phyloP scores from a whole-genome alignment of 2,329 filamentous ascomycete genomes.

The Botrytis galanthina region DNA sequence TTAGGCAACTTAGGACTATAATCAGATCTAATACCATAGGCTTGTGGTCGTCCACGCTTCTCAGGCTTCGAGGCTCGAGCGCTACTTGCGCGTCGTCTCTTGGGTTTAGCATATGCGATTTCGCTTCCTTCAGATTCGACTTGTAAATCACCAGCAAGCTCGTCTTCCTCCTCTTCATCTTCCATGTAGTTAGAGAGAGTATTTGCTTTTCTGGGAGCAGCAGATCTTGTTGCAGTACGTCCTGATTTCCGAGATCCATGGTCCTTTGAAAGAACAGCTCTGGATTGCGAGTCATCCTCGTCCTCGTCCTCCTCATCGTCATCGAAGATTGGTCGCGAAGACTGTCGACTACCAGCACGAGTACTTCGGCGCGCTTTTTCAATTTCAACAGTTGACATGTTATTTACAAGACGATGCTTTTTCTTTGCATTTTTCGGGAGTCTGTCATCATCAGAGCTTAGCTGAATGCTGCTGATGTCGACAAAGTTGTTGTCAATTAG shows the following conservation, averaged over 20 bases:
- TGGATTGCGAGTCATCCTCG: constrained; percentile 18
- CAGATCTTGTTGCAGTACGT: constrained; percentile 29
- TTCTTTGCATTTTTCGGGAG: constrained; percentile 24
- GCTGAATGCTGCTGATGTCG: constrained; percentile 22
- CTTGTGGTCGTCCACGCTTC: constrained; percentile 21
- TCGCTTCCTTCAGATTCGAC: constrained; percentile 47
- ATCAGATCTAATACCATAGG: neutral
- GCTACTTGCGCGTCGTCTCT: constrained; percentile 9
- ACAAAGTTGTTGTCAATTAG: constrained; percentile 27
- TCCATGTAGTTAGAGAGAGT: constrained; percentile 16
- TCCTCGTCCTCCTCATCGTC: constrained; percentile 22
- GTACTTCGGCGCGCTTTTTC: constrained; percentile 27
- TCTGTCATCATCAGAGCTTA: constrained; percentile 30
- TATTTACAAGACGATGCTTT: constrained; percentile 30
- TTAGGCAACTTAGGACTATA: constrained; percentile 25
- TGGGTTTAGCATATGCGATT: constrained; percentile 49
- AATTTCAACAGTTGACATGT: constrained; percentile 23
- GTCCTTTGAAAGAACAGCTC: neutral
- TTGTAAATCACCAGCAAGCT: constrained; percentile 27
- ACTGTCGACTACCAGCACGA: constrained; percentile 25
- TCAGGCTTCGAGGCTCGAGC: constrained; percentile 18
- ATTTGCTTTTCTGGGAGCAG: constrained; percentile 20
- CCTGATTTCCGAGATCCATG: constrained; percentile 21
- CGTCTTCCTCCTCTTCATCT: constrained; percentile 30
- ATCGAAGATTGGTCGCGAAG: constrained; percentile 22